Evolutionary conservation across 495 filamentous ascomycete species (phyloP).

Genomic region (Podospora anserina): DNA sequence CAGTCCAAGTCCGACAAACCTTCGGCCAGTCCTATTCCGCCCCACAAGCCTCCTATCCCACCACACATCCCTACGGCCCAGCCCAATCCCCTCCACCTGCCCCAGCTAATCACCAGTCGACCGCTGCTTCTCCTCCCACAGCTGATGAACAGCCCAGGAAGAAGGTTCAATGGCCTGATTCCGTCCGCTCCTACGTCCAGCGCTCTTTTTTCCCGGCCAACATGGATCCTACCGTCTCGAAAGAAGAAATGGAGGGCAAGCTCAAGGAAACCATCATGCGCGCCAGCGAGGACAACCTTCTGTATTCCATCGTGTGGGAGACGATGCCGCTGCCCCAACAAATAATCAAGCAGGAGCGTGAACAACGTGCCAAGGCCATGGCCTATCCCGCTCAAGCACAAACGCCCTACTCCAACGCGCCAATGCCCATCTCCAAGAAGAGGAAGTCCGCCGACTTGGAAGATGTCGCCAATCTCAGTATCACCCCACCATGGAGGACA

Average conservation of each 20-base stretch:
- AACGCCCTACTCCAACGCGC: slow-evolving; percentile 10
- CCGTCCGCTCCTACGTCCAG: slow-evolving; percentile 78
- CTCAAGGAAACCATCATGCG: slow-evolving; percentile 80
- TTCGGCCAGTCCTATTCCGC: slow-evolving; percentile 42
- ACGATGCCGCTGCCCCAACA: slow-evolving; percentile 80
- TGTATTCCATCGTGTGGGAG: slow-evolving; percentile 78
- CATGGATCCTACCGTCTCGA: slow-evolving; percentile 59
- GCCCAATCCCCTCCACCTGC: slow-evolving; percentile 20
- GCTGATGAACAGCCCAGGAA: slow-evolving; percentile 39
- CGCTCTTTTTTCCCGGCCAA: slow-evolving; percentile 75
- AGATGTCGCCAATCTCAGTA: slow-evolving; percentile 15
- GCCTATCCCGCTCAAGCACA: slow-evolving; percentile 21
- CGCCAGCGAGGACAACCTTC: slow-evolving; percentile 64
- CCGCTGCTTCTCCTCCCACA: slow-evolving; percentile 20
- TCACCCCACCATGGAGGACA: slow-evolving; percentile 68
- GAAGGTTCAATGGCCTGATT: slow-evolving; percentile 71
- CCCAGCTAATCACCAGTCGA: slow-evolving; percentile 29
- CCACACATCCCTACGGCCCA: slow-evolving; percentile 27
- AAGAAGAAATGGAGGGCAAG: slow-evolving; percentile 73
- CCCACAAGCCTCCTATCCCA: slow-evolving; percentile 29
- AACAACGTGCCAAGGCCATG: slow-evolving; percentile 28
- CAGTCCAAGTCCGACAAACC: slow-evolving; percentile 47
- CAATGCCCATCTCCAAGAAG: slow-evolving; percentile 53
- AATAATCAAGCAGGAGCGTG: slow-evolving; percentile 73
- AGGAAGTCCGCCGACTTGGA: slow-evolving; percentile 69